Base-by-base conservation (phyloP, 2,329 filamentous ascomycete species). In the Trichoderma sp. region DNA sequence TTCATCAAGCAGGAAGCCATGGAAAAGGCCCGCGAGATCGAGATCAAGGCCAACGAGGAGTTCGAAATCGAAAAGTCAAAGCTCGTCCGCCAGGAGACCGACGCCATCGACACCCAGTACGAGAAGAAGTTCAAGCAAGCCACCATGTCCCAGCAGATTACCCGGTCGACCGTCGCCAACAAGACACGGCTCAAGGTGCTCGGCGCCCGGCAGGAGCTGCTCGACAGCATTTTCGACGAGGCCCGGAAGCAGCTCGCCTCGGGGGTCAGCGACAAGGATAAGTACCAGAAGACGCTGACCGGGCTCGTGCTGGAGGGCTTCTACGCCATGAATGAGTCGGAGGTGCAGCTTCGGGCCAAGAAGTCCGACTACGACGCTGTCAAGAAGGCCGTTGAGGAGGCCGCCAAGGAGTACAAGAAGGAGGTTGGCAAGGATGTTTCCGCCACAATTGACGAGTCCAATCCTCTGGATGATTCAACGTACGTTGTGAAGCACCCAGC, bases 71-170 rank as follows among this genome's bases (percentile, higher is more conserved):
- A 99, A 81, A 99, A 99, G 85, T 96, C 94, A 77, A 97, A 97
- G 87, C 92, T 99, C 62, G 96, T 98, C 76, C 95, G 93, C 80
- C 91, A 96, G 83, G 96, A 98, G 84, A 97, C 92, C 66, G 89
- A 93, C 78, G 84, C 93, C 81, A 98, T 99, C 85, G 96, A 99
- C 84, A 86, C 86, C 74, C 85, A 91, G 76, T 99, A 97, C 88
- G 92, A 95, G 84, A 98, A 97, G 89, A 98, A 98, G 86, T 96
- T 96, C 89, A 99, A 97, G 87, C 92, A 97, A 84, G 95, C 96
- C 77, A 89, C 92, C 85, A 97, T 98, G 93, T 95, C 93, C 72
- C 96, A 98, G 87, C 96, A 99, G 85, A 98, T 98, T 84, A 97
- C 94, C 73, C 92, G 92, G 79, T 98, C 94, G 73, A 98, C 94